phyloP scores from a whole-genome alignment of 495 filamentous ascomycete species.

The Penicillium dipodomyicola region DNA sequence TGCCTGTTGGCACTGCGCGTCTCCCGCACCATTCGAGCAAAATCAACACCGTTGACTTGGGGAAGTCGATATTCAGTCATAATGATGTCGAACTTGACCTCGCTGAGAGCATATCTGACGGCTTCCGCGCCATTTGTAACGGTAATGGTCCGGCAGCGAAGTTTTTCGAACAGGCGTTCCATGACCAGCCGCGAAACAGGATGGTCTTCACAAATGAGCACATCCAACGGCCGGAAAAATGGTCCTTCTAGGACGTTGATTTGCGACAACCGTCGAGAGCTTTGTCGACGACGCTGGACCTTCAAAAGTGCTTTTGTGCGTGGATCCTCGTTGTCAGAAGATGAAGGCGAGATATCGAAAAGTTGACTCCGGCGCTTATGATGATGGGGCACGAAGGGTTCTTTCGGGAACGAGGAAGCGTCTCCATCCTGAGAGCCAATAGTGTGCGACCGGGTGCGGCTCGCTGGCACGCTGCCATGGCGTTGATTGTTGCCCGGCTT shows the following conservation, averaged over 20 bases:
- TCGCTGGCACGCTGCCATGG: conserved; percentile 47
- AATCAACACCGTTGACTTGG: conserved; percentile 88
- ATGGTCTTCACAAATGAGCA: conserved; percentile 96
- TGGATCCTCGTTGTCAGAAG: conserved; percentile 94
- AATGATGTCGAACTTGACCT: conserved; percentile 93
- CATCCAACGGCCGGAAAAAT: conserved; percentile 83
- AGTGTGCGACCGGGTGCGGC: conserved; percentile 82
- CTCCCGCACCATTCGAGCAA: conserved; percentile 94
- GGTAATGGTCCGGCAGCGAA: conserved; percentile 91
- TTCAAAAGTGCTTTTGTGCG: conserved; percentile 88
- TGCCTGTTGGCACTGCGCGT: conserved; percentile 91
- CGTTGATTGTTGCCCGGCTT: conserved; percentile 44
- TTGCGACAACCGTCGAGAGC: conserved; percentile 86
- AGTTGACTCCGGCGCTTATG: conserved; percentile 91
- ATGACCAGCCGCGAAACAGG: conserved; percentile 96
- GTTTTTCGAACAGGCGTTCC: conserved; percentile 93
- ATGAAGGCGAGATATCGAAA: conserved; percentile 94
- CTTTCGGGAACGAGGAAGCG: conserved; percentile 47
- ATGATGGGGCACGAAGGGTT: conserved; percentile 69
- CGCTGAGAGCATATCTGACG: conserved; percentile 84
- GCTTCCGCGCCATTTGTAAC: conserved; percentile 86
- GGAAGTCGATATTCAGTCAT: conserved; percentile 96
- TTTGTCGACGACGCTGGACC: conserved; percentile 87
- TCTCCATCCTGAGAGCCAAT: conserved; percentile 94
- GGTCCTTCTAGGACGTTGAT: conserved; percentile 80